Conservation (phyloP, 257 asterid genomes). For the Przewalskia tangutica region DNA sequence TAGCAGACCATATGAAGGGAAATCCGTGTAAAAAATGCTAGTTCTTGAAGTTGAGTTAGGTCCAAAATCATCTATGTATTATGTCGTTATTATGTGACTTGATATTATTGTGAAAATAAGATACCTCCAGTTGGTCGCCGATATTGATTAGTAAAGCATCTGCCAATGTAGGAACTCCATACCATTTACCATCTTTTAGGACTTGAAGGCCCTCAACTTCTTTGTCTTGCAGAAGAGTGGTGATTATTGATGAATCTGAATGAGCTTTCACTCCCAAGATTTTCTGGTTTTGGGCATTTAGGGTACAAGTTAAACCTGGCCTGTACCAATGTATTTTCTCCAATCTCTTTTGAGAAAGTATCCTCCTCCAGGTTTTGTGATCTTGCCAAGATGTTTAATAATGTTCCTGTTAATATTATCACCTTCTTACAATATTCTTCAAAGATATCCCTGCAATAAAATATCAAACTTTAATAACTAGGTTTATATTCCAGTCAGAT, state of each 20-base stretch:
- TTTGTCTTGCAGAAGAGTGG: background rate
- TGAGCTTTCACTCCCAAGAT: constrained; percentile 1
- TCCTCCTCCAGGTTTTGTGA: background rate
- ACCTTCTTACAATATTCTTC: background rate
- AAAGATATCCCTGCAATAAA: background rate
- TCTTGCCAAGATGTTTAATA: background rate
- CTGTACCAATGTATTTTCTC: background rate
- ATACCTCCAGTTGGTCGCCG: constrained; percentile 2
- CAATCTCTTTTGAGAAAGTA: background rate
- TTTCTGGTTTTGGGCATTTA: constrained; percentile 2
- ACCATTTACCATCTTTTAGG: background rate
- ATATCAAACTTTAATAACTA: background rate
- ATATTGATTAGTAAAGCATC: background rate
- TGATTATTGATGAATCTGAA: background rate
- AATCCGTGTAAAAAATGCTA: too few relatives aligned
- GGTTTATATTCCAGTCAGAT: too few relatives aligned
- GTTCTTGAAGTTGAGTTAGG: too few relatives aligned
- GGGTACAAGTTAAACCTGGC: constrained; percentile 1
- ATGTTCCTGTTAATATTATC: background rate
- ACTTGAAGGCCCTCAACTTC: constrained; percentile 4
- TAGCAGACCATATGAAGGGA: too few relatives aligned
- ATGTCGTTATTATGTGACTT: too few relatives aligned
- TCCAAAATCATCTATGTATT: too few relatives aligned
- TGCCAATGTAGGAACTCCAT: background rate
- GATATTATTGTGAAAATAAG: background rate